These are phyloP conservation scores for Verticillium albo-atrum DNA, from an alignment of 2,329 filamentous ascomycete genomes.

Conservation along the genomic window DNA sequence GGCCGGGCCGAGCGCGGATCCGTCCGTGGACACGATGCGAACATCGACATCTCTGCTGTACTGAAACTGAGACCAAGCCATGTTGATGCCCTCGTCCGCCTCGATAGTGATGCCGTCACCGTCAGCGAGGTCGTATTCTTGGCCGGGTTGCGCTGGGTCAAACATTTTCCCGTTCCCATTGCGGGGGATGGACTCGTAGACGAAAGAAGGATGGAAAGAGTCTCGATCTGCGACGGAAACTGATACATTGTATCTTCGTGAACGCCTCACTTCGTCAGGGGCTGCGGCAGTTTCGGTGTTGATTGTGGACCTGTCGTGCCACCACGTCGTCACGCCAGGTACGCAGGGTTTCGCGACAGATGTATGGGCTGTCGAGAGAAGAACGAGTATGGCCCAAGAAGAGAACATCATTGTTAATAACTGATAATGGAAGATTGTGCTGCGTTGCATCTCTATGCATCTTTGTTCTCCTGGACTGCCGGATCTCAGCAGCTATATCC, in stretches of 20 bases:
- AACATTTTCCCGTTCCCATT: slow-evolving; percentile 28
- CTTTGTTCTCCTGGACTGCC: too few relatives aligned
- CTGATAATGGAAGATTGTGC: too few relatives aligned
- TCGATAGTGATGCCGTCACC: slow-evolving; percentile 26
- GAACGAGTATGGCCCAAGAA: not conserved
- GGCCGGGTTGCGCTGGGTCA: slow-evolving; percentile 14
- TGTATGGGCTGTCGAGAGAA: not conserved
- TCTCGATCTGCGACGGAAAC: not conserved
- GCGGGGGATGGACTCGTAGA: slow-evolving; percentile 28
- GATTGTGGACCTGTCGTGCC: slow-evolving; percentile 13
- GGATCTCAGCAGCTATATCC: too few relatives aligned
- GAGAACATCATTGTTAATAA: too few relatives aligned
- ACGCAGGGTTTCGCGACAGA: not conserved
- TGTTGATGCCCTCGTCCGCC: slow-evolving; percentile 21
- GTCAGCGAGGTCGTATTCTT: slow-evolving; percentile 8
- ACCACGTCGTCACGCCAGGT: slow-evolving; percentile 10
- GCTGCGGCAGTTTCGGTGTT: slow-evolving; percentile 9
- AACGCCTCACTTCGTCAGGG: slow-evolving; percentile 13
- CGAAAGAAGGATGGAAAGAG: slow-evolving; percentile 23
- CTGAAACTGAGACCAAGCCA: slow-evolving; percentile 30
- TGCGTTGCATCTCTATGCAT: too few relatives aligned
- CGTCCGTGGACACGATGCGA: slow-evolving; percentile 14
- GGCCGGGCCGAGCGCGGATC: slow-evolving; percentile 9
- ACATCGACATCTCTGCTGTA: slow-evolving; percentile 17
- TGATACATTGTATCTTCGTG: slow-evolving; percentile 12